Conservation (phyloP, 2,329 filamentous ascomycete species). For the Geoglossum cookeanum region DNA sequence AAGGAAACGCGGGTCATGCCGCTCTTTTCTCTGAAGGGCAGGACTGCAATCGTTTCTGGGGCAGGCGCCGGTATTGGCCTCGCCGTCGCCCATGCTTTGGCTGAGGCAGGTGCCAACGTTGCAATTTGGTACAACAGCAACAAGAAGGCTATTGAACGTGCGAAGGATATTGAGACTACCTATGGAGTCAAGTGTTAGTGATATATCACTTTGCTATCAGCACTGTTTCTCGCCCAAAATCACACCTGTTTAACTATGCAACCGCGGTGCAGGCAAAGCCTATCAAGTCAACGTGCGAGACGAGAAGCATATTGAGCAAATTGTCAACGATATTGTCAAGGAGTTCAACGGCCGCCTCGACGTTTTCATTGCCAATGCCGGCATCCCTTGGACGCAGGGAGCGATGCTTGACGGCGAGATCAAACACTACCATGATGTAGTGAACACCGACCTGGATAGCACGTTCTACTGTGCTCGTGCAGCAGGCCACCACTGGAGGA, state of each 20-base stretch:
- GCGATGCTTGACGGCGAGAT: slow-evolving; percentile 45
- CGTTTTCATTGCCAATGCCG: slow-evolving; percentile 62
- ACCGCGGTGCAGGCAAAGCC: slow-evolving; percentile 22
- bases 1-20: slow-evolving; percentile 34
- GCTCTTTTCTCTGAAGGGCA: slow-evolving; percentile 49
- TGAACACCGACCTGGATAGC: slow-evolving; percentile 54
- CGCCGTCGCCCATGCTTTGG: slow-evolving; percentile 41
- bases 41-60: slow-evolving; percentile 51
- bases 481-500: slow-evolving; percentile 48
- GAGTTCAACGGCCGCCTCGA: slow-evolving; percentile 62
- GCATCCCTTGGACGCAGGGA: slow-evolving; percentile 54
- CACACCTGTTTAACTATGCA: background rate
- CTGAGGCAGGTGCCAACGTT: slow-evolving; percentile 53
- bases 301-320: slow-evolving; percentile 22
- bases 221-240: background rate
- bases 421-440: slow-evolving; percentile 46
- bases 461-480: slow-evolving; percentile 60
- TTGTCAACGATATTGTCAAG: slow-evolving; percentile 24
- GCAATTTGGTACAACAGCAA: slow-evolving; percentile 57
- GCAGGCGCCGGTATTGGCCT: slow-evolving; percentile 52
- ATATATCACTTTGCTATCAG: background rate
- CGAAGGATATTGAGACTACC: slow-evolving; percentile 41
- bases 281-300: slow-evolving; percentile 30
- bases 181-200: slow-evolving; percentile 48
- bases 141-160: slow-evolving; percentile 40